A percentile compares a stretch with the other conserved stretches of the same genome.
These are phyloP conservation scores for Nitzschia putrida DNA, from an alignment of 108 stramenopile genomes.

Conservation along the genomic window DNA sequence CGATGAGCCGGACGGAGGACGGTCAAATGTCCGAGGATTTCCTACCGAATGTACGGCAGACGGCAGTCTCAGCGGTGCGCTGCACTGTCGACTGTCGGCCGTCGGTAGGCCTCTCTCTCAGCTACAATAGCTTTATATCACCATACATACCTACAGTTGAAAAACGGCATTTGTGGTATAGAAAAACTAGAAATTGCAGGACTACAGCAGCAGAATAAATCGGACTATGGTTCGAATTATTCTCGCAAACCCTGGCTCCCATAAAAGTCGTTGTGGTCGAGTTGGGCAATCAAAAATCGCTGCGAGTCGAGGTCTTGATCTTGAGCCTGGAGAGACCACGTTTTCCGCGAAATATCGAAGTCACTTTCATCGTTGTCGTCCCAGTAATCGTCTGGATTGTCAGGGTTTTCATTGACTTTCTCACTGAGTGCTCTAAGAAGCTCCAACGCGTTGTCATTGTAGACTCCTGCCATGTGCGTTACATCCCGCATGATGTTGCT, in stretches of 20 bases:
- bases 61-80: too few species aligned
- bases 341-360: slow-evolving; percentile 8
- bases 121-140: too few species aligned
- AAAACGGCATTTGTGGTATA: too few species aligned
- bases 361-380: slow-evolving; percentile 14
- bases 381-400: slow-evolving; percentile 23
- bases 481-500: slow-evolving; percentile 53
- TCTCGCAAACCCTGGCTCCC: slow-evolving; percentile 29
- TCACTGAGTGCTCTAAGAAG: slow-evolving; percentile 58
- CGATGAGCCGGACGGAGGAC: too few species aligned
- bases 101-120: too few species aligned
- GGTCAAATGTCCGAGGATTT: too few species aligned
- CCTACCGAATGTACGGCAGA: too few species aligned
- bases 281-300: slow-evolving; percentile 76
- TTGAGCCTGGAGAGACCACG: not conserved
- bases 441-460: slow-evolving; percentile 52
- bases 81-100: too few species aligned
- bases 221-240: too few species aligned
- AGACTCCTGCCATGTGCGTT: slow-evolving; percentile 44
- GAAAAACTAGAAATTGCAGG: too few species aligned
- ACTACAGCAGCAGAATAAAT: too few species aligned
- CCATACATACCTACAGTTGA: too few species aligned
- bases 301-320: slow-evolving; percentile 61
- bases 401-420: slow-evolving; percentile 53
- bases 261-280: slow-evolving; percentile 85